Base-by-base conservation (phyloP, 768 basidiomycete species). In the Phallus indusiatus region DNA sequence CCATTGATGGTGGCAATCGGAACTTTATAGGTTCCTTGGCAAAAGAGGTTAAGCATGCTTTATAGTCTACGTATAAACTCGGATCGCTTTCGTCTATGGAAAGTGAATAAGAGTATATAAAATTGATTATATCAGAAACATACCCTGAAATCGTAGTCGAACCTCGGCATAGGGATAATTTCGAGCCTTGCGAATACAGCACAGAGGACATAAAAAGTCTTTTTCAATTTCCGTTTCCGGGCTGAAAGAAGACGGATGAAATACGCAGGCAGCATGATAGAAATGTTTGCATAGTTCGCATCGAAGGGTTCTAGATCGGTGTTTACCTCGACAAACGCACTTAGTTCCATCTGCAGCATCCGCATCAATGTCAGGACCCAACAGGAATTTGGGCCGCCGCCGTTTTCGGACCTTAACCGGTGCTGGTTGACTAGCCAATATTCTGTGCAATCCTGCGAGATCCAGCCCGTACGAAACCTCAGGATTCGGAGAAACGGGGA, bases 391-490 rank as follows among this genome's bases (percentile, higher is more conserved):
- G 47, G 84, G 79, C 64, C 76, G 71, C 54, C 76, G 72, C 72
- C 88, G 76, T 80, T 88, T 79, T 71, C 72, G 78, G 67, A 70
- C 73, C 66, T 69, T 75, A 63, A 75, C 68, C 55, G 77, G 69
- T 61, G 71, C 66, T 37, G 85, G 84, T 58, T 85, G 81, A 35
- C 80, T 81, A 17, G 89, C 89, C 33, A 91, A 78, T 56, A 89
- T 83, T 8, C 90, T 84, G 70, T 93, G 90, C 51, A 93, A 70
- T 9, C 87, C 86, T 42, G 90, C 88, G 20, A 91, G 79, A 68
- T 92, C 88, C 24, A 93, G 75, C 16, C 90, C 90, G 64, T 84
- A 92, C 1, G 88, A 90, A 1, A 88, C 80, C 52, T 90, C 88
- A 1, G 83, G 85, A 61, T 81, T 87, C 1, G 88, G 86, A 0